Percentiles rank a stretch among this genome's conserved stretches.
Evolutionary conservation across 371 early-diverging fungal species (phyloP).

Genomic region (Mortierella sp.): DNA sequence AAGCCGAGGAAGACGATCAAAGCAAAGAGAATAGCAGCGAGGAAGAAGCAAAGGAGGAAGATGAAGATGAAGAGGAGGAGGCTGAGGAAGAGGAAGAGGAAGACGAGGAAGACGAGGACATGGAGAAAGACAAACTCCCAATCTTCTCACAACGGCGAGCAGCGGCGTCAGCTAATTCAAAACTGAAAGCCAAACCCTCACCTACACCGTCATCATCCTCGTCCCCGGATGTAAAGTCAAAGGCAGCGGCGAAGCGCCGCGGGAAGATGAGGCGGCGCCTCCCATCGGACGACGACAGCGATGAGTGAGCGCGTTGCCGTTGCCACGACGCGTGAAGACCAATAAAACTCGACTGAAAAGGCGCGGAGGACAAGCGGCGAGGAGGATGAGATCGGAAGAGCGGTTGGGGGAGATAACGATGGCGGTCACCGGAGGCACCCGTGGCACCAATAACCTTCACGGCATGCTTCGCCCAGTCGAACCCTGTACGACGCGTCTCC

Average conservation of each 20-base stretch:
- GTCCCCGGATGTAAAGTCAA: constrained; percentile 3
- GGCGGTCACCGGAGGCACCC: no score
- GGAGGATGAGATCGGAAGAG: no score
- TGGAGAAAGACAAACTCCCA: constrained; percentile 23
- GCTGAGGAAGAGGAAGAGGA: constrained; percentile 13
- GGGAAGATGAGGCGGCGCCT: constrained; percentile 18
- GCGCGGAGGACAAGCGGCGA: neutral
- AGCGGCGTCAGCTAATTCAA: constrained; percentile 45
- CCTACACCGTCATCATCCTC: constrained; percentile 18
- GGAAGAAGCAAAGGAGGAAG: constrained; percentile 6
- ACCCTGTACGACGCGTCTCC: no score
- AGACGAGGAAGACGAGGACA: constrained; percentile 24
- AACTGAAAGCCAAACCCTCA: constrained; percentile 26
- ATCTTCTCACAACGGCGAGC: constrained; percentile 41
- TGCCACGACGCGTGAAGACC: neutral
- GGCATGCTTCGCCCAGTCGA: no score
- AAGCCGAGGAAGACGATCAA: constrained; percentile 2
- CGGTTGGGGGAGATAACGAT: no score
- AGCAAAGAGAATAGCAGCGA: neutral
- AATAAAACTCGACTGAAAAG: neutral
- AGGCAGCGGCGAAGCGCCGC: constrained; percentile 17
- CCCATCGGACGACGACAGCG: constrained; percentile 22
- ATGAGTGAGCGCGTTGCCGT: constrained; percentile 8
- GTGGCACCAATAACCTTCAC: no score
- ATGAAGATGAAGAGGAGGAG: constrained; percentile 4